Evolutionary conservation across 1,284 basidiomycete genomes (phyloP).

Genomic region (Ceratobasidium sp.): DNA sequence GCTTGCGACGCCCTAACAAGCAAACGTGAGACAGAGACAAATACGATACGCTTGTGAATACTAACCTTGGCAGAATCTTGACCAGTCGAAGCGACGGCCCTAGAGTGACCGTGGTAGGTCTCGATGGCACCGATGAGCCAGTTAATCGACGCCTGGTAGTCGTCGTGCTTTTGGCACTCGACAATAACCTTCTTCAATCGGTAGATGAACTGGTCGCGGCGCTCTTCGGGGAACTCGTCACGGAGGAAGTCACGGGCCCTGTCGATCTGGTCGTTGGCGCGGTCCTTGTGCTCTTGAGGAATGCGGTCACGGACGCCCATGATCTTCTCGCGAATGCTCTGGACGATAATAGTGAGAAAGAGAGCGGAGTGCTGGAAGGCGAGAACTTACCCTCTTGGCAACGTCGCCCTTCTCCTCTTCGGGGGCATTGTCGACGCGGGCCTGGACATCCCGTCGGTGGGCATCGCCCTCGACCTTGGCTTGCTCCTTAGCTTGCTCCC

Average conservation of each 20-base stretch:
- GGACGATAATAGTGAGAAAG: slow-evolving; percentile 9
- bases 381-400: slow-evolving; percentile 59
- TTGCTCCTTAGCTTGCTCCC: slow-evolving; percentile 48
- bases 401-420: slow-evolving; percentile 62
- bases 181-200: slow-evolving; percentile 88
- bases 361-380: slow-evolving; percentile 50
- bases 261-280: slow-evolving; percentile 66
- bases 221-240: slow-evolving; percentile 89
- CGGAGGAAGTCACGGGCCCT: slow-evolving; percentile 74
- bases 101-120: slow-evolving; percentile 81
- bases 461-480: slow-evolving; percentile 52
- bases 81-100: slow-evolving; percentile 59
- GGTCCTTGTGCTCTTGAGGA: slow-evolving; percentile 73
- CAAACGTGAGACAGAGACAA: background rate
- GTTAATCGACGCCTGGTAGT: slow-evolving; percentile 86
- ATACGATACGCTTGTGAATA: background rate
- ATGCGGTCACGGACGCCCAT: slow-evolving; percentile 64
- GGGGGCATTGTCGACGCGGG: slow-evolving; percentile 53
- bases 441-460: slow-evolving; percentile 29
- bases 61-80: slow-evolving; percentile 55
- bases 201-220: slow-evolving; percentile 86
- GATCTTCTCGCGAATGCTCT: slow-evolving; percentile 54
- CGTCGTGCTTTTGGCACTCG: slow-evolving; percentile 92
- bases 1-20: slow-evolving; percentile 59
- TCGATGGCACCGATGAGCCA: slow-evolving; percentile 83